phyloP scores from a whole-genome alignment of 2,329 filamentous ascomycete species.

The Mariannaea sp. region DNA sequence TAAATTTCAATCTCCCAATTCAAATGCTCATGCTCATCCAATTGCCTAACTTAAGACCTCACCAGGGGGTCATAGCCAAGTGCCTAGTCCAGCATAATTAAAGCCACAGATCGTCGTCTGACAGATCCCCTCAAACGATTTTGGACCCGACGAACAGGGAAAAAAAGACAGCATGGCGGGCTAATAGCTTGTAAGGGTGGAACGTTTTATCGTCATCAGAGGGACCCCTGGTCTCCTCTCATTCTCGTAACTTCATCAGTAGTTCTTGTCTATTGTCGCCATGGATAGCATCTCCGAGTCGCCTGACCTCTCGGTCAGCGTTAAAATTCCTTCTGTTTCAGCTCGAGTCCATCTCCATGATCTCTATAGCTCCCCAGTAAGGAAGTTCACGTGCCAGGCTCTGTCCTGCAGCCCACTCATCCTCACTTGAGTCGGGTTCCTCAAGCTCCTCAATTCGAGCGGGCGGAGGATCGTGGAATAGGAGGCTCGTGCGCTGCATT shows the following conservation, averaged over 20 bases:
- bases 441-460: slow-evolving; percentile 59
- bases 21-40: slow-evolving; percentile 27
- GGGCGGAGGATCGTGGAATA: slow-evolving; percentile 55
- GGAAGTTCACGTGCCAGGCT: slow-evolving; percentile 55
- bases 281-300: slow-evolving; percentile 20
- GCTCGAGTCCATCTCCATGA: slow-evolving; percentile 54
- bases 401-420: slow-evolving; percentile 48
- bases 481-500: slow-evolving; percentile 52
- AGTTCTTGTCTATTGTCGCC: slow-evolving; percentile 29
- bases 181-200: slow-evolving; percentile 31
- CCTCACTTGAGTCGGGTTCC: slow-evolving; percentile 55
- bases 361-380: slow-evolving; percentile 54
- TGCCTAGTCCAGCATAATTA: slow-evolving; percentile 5
- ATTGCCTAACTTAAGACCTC: slow-evolving; percentile 1
- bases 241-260: slow-evolving; percentile 36
- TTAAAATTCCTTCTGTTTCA: slow-evolving; percentile 27
- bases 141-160: slow-evolving; percentile 20
- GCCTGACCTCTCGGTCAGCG: slow-evolving; percentile 24
- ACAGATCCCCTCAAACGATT: slow-evolving; percentile 18
- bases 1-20: slow-evolving; percentile 32
- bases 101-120: slow-evolving; percentile 22
- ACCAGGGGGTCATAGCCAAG: slow-evolving; percentile 1
- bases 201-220: slow-evolving; percentile 35
- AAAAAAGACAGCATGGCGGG: slow-evolving; percentile 28
- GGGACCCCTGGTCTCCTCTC: slow-evolving; percentile 30